phyloP scores from a whole-genome alignment of 1,284 basidiomycete genomes.

The Pholiota adiposa region DNA sequence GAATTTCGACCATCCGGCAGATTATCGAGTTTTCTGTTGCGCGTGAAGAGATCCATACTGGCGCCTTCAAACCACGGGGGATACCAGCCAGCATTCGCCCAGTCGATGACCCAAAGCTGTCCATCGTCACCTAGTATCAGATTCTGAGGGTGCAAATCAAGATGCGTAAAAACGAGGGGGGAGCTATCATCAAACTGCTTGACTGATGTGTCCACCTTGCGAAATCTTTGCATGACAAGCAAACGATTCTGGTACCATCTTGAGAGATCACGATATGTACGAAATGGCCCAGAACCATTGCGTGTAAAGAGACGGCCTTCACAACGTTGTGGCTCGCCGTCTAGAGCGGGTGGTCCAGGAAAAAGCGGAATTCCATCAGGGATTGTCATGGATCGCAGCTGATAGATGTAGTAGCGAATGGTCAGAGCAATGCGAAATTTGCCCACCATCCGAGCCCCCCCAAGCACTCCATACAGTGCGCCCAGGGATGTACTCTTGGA shows the following conservation, averaged over 20 bases:
- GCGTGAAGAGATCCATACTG: constrained; percentile 3
- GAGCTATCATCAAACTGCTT: constrained; percentile 13
- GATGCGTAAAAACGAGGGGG: constrained; percentile 28
- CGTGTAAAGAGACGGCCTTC: neutral
- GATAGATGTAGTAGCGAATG: constrained; percentile 27
- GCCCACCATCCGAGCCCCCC: constrained; percentile 24
- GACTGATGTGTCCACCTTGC: no score
- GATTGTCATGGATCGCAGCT: neutral
- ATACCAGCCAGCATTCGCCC: constrained; percentile 25
- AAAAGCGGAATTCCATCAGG: constrained; percentile 12
- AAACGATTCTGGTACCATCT: neutral
- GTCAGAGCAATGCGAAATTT: constrained; percentile 28
- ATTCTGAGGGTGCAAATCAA: constrained; percentile 24
- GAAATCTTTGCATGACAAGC: neutral
- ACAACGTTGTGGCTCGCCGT: constrained; percentile 8
- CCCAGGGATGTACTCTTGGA: constrained; percentile 11
- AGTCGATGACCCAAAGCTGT: constrained; percentile 30
- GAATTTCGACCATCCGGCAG: neutral
- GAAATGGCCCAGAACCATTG: neutral
- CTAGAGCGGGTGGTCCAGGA: constrained; percentile 20
- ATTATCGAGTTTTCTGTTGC: neutral
- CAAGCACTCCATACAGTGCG: constrained; percentile 24
- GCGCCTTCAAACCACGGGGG: constrained; percentile 28
- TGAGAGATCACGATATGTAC: neutral
- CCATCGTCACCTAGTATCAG: constrained; percentile 26